Percentiles rank a stretch among this genome's conserved stretches.
phyloP scores from a whole-genome alignment of 139 green algal species.

The Picochlorum sp. region DNA sequence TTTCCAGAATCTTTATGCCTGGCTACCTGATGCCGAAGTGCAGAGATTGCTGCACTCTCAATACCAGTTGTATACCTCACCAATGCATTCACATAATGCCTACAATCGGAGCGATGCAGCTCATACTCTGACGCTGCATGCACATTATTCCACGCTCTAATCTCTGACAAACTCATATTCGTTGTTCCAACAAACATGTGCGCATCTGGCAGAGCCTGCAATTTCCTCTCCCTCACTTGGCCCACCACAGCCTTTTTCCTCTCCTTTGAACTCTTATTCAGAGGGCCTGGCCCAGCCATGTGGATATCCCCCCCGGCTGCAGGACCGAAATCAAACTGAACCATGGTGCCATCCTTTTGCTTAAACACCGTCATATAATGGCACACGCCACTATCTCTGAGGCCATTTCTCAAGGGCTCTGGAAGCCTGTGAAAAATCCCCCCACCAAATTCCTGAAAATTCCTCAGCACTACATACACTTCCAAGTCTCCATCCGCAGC shows the following conservation, averaged over 20 bases:
- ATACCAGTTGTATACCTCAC: constrained; percentile 52
- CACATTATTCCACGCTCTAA: constrained; percentile 41
- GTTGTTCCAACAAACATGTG: constrained; percentile 51
- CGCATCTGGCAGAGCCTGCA: constrained; percentile 33
- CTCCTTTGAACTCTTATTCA: constrained; percentile 6
- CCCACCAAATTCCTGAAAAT: constrained; percentile 51
- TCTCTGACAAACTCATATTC: constrained; percentile 38
- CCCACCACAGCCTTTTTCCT: constrained; percentile 7
- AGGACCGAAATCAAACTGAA: constrained; percentile 65
- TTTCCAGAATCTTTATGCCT: neutral
- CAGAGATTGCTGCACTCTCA: constrained; percentile 22
- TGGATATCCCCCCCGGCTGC: constrained; percentile 44
- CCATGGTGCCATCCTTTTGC: constrained; percentile 31
- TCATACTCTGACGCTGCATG: constrained; percentile 33
- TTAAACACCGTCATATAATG: constrained; percentile 61
- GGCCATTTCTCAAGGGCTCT: constrained; percentile 16
- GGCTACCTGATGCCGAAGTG: constrained; percentile 4
- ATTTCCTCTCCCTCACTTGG: constrained; percentile 33
- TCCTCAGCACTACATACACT: constrained; percentile 48
- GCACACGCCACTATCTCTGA: constrained; percentile 49
- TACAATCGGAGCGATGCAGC: constrained; percentile 55
- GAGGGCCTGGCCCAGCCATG: constrained; percentile 15
- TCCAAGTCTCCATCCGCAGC: constrained; percentile 24
- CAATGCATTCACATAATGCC: constrained; percentile 56
- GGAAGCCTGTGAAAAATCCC: constrained; percentile 37